Evolutionary conservation across 148 eudicot genomes (phyloP).

Genomic region (Talinum fruticosum): DNA sequence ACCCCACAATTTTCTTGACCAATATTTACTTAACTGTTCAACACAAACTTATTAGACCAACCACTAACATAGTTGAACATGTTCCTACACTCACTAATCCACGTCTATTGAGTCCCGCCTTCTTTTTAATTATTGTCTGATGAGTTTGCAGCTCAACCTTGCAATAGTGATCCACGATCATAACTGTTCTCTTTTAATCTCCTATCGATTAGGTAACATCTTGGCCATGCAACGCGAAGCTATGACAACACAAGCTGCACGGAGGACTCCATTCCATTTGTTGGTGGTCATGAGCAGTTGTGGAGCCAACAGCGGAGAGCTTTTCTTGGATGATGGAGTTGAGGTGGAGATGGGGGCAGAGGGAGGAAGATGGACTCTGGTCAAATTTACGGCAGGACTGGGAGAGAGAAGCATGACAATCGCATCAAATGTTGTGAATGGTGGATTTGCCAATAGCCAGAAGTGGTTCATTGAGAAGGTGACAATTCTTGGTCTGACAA

Average conservation of each 20-base stretch:
- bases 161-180: not conserved
- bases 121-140: not conserved
- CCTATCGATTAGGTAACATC: constrained; percentile 29
- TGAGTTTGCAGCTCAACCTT: not conserved
- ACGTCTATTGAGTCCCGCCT: not conserved
- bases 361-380: constrained; percentile 30
- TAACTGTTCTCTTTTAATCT: constrained; percentile 3
- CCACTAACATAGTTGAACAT: not conserved
- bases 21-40: not conserved
- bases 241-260: constrained; percentile 42
- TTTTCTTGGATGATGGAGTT: constrained; percentile 52
- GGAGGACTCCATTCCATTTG: constrained; percentile 48
- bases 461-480: constrained; percentile 40
- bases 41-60: not conserved
- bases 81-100: too few species aligned
- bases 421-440: constrained; percentile 33
- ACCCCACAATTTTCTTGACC: not conserved
- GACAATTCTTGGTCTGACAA: constrained; percentile 45
- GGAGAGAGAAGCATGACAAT: constrained; percentile 11
- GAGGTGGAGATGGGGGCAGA: constrained; percentile 36
- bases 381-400: constrained; percentile 23
- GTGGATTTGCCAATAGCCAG: constrained; percentile 34
- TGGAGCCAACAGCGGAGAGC: constrained; percentile 26
- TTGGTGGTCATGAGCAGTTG: constrained; percentile 36
- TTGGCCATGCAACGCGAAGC: constrained; percentile 52